A percentile compares a stretch with the other conserved stretches of the same genome.
Evolutionary conservation across 164 flowering plant species (phyloP).

Genomic region (Cinnamomum micranthum): DNA sequence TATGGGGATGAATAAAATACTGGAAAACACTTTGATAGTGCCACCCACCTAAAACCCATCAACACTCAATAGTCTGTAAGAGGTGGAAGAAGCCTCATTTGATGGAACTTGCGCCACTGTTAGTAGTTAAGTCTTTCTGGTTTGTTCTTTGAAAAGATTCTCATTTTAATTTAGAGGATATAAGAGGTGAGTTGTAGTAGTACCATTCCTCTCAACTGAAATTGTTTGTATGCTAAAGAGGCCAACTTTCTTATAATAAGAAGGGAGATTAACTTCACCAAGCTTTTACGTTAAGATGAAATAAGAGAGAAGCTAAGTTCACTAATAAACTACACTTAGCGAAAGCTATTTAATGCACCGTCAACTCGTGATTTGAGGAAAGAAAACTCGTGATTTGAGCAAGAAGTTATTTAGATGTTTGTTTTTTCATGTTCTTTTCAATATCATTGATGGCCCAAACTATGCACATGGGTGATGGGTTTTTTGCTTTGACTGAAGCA

Average conservation of each 20-base stretch:
- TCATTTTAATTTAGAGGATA: background rate
- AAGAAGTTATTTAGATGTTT: background rate
- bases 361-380: background rate
- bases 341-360: background rate
- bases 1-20: background rate
- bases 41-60: conserved; percentile 10
- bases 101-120: background rate
- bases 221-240: background rate
- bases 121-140: conserved; percentile 4
- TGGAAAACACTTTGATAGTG: conserved; percentile 4
- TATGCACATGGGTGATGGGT: background rate
- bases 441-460: background rate
- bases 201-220: background rate
- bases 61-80: background rate
- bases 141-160: background rate
- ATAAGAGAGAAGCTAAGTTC: background rate
- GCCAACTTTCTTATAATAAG: too few relatives aligned
- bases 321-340: background rate
- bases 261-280: background rate
- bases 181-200: background rate
- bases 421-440: background rate
- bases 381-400: background rate
- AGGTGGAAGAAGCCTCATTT: conserved; percentile 1
- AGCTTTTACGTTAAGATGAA: background rate
- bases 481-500: background rate